These are phyloP conservation scores for Penicillium decumbens DNA, from an alignment of 2,329 filamentous ascomycete genomes.

Conservation along the genomic window DNA sequence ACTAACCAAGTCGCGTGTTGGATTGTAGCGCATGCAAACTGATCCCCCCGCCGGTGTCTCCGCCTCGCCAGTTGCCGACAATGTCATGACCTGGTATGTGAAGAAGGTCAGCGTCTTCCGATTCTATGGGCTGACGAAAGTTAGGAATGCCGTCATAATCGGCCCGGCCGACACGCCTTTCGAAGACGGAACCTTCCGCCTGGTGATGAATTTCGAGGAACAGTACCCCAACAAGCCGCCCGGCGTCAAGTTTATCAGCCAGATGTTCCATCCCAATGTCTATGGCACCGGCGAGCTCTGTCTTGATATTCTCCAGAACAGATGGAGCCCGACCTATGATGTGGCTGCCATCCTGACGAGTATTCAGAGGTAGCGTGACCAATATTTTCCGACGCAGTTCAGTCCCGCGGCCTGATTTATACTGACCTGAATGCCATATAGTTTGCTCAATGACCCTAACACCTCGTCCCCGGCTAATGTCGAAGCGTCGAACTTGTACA, in stretches of 20 bases:
- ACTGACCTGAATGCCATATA: slow-evolving; percentile 35
- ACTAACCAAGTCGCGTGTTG: slow-evolving; percentile 12
- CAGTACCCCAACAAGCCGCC: slow-evolving; percentile 98
- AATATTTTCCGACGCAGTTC: not conserved
- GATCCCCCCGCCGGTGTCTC: slow-evolving; percentile 96
- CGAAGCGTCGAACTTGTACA: slow-evolving; percentile 96
- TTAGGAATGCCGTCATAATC: slow-evolving; percentile 97
- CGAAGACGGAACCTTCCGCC: slow-evolving; percentile 93
- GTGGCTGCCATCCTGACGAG: slow-evolving; percentile 95
- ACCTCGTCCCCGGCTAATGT: slow-evolving; percentile 98
- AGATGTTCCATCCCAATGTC: slow-evolving; percentile 99
- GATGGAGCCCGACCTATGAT: slow-evolving; percentile 98
- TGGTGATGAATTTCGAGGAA: slow-evolving; percentile 99
- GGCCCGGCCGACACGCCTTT: slow-evolving; percentile 95
- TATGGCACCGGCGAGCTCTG: slow-evolving; percentile 96
- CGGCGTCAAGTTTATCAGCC: slow-evolving; percentile 94
- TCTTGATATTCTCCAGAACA: slow-evolving; percentile 92
- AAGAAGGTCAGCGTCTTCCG: not conserved
- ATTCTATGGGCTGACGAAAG: slow-evolving; percentile 8
- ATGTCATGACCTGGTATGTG: slow-evolving; percentile 40
- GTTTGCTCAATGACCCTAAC: slow-evolving; percentile 94
- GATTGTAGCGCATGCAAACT: slow-evolving; percentile 87
- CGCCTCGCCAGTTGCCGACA: slow-evolving; percentile 76
- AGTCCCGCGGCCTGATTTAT: not conserved
- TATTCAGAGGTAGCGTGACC: slow-evolving; percentile 75